These are phyloP conservation scores for Retiboletus flavoniger DNA, from an alignment of 1,284 basidiomycete species.

Conservation along the genomic window DNA sequence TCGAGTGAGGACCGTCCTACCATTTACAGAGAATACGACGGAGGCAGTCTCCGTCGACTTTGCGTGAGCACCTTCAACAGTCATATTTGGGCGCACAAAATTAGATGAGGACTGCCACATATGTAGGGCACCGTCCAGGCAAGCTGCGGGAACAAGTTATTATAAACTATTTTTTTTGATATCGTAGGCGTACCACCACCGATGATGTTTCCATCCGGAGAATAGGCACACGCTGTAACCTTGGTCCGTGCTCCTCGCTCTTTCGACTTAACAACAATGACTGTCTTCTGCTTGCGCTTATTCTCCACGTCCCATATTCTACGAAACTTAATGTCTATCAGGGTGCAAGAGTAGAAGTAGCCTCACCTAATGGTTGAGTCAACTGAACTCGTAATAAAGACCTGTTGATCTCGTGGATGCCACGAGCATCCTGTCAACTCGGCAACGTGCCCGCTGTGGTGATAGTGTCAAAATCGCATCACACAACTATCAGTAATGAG, in stretches of 20 bases:
- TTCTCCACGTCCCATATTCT: conserved; percentile 94
- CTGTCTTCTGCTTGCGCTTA: conserved; percentile 86
- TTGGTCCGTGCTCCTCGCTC: conserved; percentile 94
- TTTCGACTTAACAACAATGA: conserved; percentile 96
- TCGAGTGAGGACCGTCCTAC: conserved; percentile 76
- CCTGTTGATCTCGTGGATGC: conserved; percentile 82
- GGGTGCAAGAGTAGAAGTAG: not conserved
- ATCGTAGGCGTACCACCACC: conserved; percentile 67
- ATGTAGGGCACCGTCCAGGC: conserved; percentile 88
- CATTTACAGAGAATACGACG: conserved; percentile 82
- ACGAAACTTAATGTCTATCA: conserved; percentile 9
- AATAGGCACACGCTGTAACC: conserved; percentile 85
- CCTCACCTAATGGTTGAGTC: conserved; percentile 90
- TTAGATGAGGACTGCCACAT: conserved; percentile 93
- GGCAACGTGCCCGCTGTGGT: conserved; percentile 87
- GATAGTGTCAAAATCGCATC: conserved; percentile 10
- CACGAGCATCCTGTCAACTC: conserved; percentile 88
- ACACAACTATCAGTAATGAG: not conserved
- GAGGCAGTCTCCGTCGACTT: conserved; percentile 84
- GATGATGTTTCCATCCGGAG: conserved; percentile 81
- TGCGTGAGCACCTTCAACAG: conserved; percentile 82
- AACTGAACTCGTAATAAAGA: conserved; percentile 90
- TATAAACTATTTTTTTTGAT: not conserved
- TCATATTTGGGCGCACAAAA: conserved; percentile 85
- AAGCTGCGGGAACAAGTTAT: conserved; percentile 49